Percentiles rank a stretch among this genome's conserved stretches.
phyloP scores from a whole-genome alignment of 306 rosid species.

The Heteromeles arbutifolia region DNA sequence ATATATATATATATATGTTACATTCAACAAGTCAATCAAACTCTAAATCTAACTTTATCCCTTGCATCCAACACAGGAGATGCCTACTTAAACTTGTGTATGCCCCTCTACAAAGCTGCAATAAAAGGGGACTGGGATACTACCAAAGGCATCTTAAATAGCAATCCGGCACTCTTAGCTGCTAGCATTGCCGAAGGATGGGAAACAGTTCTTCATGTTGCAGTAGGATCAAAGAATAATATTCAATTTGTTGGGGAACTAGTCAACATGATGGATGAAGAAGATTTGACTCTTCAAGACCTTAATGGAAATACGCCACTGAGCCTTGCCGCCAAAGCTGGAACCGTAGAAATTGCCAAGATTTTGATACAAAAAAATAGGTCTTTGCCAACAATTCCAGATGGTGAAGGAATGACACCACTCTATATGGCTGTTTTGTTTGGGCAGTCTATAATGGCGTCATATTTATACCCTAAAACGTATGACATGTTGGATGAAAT shows the following conservation, averaged over 20 bases:
- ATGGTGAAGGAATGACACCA: too few species aligned
- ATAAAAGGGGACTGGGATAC: conserved; percentile 7
- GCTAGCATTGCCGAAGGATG: background rate
- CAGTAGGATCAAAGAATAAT: background rate
- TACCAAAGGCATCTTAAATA: background rate
- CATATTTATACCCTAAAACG: background rate
- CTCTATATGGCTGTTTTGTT: too few species aligned
- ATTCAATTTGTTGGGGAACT: too few species aligned
- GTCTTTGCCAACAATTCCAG: too few species aligned
- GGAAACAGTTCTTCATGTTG: conserved; percentile 11
- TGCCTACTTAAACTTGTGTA: background rate
- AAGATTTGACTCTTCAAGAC: too few species aligned
- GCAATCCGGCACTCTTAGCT: background rate
- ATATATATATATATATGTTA: too few species aligned
- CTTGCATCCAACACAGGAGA: background rate
- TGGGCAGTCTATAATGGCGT: background rate
- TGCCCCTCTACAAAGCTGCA: background rate
- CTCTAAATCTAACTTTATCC: background rate
- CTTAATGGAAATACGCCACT: too few species aligned
- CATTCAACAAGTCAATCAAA: too few species aligned
- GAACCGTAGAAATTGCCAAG: too few species aligned
- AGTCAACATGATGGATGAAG: too few species aligned
- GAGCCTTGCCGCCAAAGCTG: too few species aligned
- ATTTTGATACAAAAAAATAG: too few species aligned
- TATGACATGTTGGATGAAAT: background rate